Percentiles rank a stretch among this genome's conserved stretches.
These are phyloP conservation scores for Boletus tomentosulus DNA, from an alignment of 768 basidiomycete genomes.

Conservation along the genomic window DNA sequence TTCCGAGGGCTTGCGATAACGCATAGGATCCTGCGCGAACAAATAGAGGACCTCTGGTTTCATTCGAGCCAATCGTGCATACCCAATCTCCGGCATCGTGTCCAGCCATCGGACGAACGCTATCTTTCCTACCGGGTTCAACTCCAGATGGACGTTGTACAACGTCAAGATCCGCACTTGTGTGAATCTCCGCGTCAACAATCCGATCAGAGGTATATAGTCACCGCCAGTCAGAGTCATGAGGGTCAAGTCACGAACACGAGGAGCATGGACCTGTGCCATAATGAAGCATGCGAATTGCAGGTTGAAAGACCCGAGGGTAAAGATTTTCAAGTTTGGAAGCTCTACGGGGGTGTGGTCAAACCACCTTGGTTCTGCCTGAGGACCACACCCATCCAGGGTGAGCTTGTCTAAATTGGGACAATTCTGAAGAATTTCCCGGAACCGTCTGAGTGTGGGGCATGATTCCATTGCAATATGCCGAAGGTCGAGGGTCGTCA, in stretches of 20 bases:
- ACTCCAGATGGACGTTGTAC: conserved; percentile 40
- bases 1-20: conserved; percentile 15
- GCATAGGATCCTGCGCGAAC: conserved; percentile 42
- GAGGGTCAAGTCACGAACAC: conserved; percentile 54
- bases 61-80: conserved; percentile 47
- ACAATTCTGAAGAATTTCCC: conserved; percentile 46
- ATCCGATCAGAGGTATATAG: conserved; percentile 44
- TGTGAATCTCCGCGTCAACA: conserved; percentile 47
- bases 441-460: conserved; percentile 49
- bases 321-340: conserved; percentile 45
- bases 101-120: conserved; percentile 48
- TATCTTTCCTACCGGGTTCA: conserved; percentile 20
- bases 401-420: conserved; percentile 51
- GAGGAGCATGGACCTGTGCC: conserved; percentile 51
- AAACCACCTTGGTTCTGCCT: conserved; percentile 25
- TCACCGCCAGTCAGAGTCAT: conserved; percentile 50
- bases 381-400: conserved; percentile 61
- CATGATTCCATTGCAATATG: conserved; percentile 51
- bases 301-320: conserved; percentile 53
- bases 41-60: conserved; percentile 40
- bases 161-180: conserved; percentile 52
- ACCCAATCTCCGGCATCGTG: conserved; percentile 54
- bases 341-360: conserved; percentile 42
- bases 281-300: conserved; percentile 46
- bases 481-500: conserved; percentile 64